These are phyloP conservation scores for Colletotrichum phormii DNA, from an alignment of 2,329 filamentous ascomycete species.

Conservation along the genomic window DNA sequence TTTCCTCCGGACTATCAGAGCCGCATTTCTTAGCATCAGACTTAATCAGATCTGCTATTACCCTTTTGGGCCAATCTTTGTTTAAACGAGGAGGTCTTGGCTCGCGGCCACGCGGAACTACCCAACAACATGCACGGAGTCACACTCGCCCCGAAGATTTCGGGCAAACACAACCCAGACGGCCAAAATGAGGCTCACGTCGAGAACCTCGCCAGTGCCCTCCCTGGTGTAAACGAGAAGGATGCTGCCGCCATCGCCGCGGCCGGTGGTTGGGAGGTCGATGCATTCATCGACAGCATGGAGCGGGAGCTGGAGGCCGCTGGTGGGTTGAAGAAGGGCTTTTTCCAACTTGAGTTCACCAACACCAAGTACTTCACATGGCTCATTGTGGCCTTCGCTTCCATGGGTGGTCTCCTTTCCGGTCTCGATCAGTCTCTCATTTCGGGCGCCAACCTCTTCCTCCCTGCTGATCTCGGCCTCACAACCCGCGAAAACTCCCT, in stretches of 20 bases:
- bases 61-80: not conserved
- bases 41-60: not conserved
- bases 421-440: slow-evolving; percentile 81
- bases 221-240: slow-evolving; percentile 27
- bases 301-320: slow-evolving; percentile 50
- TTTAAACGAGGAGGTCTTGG: slow-evolving; percentile 1
- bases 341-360: slow-evolving; percentile 68
- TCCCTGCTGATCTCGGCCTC: slow-evolving; percentile 70
- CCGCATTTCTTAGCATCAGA: slow-evolving; percentile 25
- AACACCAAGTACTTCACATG: slow-evolving; percentile 75
- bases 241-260: slow-evolving; percentile 52
- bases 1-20: slow-evolving; percentile 20
- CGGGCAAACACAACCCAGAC: slow-evolving; percentile 33
- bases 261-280: slow-evolving; percentile 49
- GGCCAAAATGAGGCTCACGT: slow-evolving; percentile 32
- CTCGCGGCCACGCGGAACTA: not conserved
- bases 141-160: slow-evolving; percentile 27
- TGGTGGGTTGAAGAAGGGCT: slow-evolving; percentile 45
- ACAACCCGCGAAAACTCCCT: slow-evolving; percentile 69
- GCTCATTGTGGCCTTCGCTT: slow-evolving; percentile 77
- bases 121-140: slow-evolving; percentile 25
- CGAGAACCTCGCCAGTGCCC: slow-evolving; percentile 23
- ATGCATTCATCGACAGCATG: slow-evolving; percentile 54
- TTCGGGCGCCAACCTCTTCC: slow-evolving; percentile 75
- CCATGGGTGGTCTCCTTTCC: slow-evolving; percentile 78